These are phyloP conservation scores for Linnemannia exigua DNA, from an alignment of 192 early-diverging fungal genomes.

Conservation along the genomic window DNA sequence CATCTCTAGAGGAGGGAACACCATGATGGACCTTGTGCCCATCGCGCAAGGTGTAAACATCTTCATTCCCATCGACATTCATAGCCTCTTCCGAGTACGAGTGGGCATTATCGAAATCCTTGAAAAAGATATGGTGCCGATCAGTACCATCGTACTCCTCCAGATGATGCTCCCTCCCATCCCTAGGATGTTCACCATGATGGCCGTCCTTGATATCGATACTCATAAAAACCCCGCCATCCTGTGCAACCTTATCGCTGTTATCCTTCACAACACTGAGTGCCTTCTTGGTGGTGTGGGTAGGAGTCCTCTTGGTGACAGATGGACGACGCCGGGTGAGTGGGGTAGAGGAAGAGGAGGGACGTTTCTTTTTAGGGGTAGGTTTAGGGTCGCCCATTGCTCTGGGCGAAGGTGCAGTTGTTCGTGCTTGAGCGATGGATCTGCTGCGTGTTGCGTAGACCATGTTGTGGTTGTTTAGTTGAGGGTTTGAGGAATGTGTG, in stretches of 20 bases:
- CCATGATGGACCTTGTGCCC: not conserved
- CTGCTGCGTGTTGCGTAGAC: constrained; percentile 19
- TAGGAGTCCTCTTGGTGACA: not conserved
- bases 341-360: not conserved
- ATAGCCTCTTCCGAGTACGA: not conserved
- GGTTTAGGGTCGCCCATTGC: not conserved
- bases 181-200: not conserved
- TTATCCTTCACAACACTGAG: not conserved
- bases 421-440: not conserved
- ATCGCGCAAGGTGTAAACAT: not conserved
- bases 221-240: not conserved
- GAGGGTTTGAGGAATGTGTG: not conserved
- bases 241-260: not conserved
- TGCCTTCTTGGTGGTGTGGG: not conserved
- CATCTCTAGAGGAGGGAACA: not conserved
- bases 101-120: constrained; percentile 8
- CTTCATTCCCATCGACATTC: not conserved
- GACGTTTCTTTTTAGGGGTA: not conserved
- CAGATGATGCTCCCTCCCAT: constrained; percentile 25
- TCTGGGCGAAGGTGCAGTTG: not conserved
- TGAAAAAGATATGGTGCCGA: constrained; percentile 32
- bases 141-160: constrained; percentile 13
- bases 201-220: not conserved
- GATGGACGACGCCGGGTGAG: not conserved
- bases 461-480: not conserved